Conservation (phyloP, 2,329 filamentous ascomycete species). For the Alternaria postmessia region DNA sequence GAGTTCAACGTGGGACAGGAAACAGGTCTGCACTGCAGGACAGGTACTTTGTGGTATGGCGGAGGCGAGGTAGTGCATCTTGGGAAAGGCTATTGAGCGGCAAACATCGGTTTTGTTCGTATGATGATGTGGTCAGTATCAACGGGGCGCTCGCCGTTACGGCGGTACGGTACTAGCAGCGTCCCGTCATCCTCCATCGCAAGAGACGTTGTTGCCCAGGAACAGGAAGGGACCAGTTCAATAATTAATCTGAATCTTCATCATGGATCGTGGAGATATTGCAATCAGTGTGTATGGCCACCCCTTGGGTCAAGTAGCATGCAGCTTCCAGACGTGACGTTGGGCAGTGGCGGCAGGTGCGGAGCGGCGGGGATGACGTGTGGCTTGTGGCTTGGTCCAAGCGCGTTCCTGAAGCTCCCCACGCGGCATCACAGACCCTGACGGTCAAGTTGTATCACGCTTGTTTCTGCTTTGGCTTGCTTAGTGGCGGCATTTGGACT, state of each 20-base stretch:
- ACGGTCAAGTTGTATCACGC: constrained; percentile 2
- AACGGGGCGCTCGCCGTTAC: no score
- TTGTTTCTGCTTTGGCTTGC: background rate
- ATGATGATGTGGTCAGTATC: no score
- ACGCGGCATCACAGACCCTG: constrained; percentile 3
- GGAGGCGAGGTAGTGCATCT: constrained; percentile 73
- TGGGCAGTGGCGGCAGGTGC: background rate
- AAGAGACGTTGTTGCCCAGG: no score
- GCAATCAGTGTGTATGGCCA: background rate
- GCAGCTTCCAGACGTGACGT: background rate
- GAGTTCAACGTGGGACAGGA: constrained; percentile 92
- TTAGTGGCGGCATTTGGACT: constrained; percentile 1
- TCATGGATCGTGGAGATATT: background rate
- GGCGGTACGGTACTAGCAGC: no score
- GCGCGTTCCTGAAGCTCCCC: constrained; percentile 7
- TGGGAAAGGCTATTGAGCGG: constrained; percentile 58
- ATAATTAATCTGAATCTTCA: background rate
- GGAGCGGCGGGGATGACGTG: constrained; percentile 19
- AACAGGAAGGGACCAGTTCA: background rate
- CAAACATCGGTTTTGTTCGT: background rate
- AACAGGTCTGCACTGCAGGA: constrained; percentile 77
- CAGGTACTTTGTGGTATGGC: constrained; percentile 77
- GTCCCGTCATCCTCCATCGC: no score
- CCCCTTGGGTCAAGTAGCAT: background rate
- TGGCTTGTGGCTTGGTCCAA: constrained; percentile 22